Evolutionary conservation across 495 filamentous ascomycete species (phyloP).

Genomic region (Penicillium bovifimosum): DNA sequence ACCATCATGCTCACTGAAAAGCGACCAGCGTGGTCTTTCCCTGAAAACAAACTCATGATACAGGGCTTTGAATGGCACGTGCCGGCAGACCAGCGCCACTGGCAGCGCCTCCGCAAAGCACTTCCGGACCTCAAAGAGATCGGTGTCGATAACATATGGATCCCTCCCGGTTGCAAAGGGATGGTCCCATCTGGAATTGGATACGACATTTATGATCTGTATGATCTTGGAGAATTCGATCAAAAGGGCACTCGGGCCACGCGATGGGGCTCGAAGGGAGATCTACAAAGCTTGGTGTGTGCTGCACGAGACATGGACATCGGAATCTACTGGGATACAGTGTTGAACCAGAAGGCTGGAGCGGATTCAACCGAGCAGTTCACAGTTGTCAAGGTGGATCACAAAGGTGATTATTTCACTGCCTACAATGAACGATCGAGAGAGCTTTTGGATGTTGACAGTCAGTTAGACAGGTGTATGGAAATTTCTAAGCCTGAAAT

Average conservation of each 20-base stretch:
- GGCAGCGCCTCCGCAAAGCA: conserved; percentile 51
- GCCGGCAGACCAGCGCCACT: conserved; percentile 59
- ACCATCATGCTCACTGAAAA: conserved; percentile 22
- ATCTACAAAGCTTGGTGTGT: conserved; percentile 48
- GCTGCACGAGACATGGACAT: conserved; percentile 48
- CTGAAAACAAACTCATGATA: conserved; percentile 57
- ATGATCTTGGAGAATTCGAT: conserved; percentile 71
- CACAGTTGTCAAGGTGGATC: conserved; percentile 55
- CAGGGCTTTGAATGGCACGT: conserved; percentile 76
- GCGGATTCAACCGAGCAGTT: conserved; percentile 59
- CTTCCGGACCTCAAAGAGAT: conserved; percentile 52
- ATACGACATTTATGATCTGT: conserved; percentile 73
- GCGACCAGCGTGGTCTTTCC: conserved; percentile 20
- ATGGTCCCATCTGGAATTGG: conserved; percentile 57
- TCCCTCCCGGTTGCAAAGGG: conserved; percentile 70
- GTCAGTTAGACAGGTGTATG: conserved; percentile 45
- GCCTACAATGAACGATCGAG: background rate
- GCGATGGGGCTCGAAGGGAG: conserved; percentile 65
- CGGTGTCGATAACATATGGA: conserved; percentile 64
- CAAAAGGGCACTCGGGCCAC: conserved; percentile 60
- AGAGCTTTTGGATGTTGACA: background rate
- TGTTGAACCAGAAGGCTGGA: conserved; percentile 72
- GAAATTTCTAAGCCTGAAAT: conserved; percentile 51
- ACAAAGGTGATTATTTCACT: conserved; percentile 28
- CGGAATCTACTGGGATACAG: conserved; percentile 66